Base-by-base conservation (phyloP, 805 yeast species). In the Hanseniaspora guilliermondii region DNA sequence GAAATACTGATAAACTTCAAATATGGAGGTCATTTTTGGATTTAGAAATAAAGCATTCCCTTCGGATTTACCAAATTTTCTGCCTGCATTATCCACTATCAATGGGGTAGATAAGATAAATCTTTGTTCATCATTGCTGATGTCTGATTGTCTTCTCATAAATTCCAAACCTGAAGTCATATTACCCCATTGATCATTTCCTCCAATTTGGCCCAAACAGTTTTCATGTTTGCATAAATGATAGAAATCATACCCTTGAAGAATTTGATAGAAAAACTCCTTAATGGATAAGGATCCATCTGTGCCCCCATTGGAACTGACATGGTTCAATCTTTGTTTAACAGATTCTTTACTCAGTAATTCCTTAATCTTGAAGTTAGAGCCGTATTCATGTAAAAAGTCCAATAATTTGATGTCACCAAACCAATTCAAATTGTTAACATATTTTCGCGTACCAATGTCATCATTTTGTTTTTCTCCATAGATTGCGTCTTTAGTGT, bases 161-260 rank as follows among this genome's bases (percentile, higher is more conserved):
- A 93, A 73, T 62, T 93, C 98, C 39, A 86, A 77, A 0, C 98
- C 98, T 0, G 97, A 97, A 1, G 95, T 87, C 56, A 93, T 93
- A 62, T 93, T 93, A 1, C 98, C 98, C 88, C 96, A 93, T 68
- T 93, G 98, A 65, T 93, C 98, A 64, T 85, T 88, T 6, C 98
- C 98, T 24, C 98, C 98, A 36, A 85, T 81, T 70, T 93, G 97
- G 14, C 88, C 68, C 42, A 74, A 73, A 42, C 89, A 89, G 3
- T 72, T 67, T 37, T 77, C 68, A 16, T 76, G 65, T 38, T 74
- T 75, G 70, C 79, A 80, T 56, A 93, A 69, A 64, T 89, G 87
- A 75, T 83, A 87, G 64, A 87, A 93, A 65, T 93, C 98, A 65
- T 79, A 93, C 0, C 96, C 97, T 67, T 93, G 98, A 55, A 93